Evolutionary conservation across 2,329 filamentous ascomycete genomes (phyloP).

Genomic region (Xylaria sp.): DNA sequence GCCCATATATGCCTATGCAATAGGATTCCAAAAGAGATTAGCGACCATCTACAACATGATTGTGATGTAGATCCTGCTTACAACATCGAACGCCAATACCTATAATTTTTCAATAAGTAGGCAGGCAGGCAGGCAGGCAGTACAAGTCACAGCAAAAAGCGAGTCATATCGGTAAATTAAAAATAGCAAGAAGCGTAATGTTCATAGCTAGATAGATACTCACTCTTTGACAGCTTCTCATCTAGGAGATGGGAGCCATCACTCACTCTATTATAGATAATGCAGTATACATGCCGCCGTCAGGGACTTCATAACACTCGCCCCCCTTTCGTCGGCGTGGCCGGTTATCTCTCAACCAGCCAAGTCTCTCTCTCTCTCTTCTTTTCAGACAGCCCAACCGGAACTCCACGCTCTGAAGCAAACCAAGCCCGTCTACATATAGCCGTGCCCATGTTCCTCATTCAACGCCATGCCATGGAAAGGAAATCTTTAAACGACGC

Average conservation of each 20-base stretch:
- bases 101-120: background rate
- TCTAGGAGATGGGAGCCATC: background rate
- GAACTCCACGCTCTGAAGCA: constrained; percentile 33
- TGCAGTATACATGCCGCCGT: constrained; percentile 11
- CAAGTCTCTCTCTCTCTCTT: background rate
- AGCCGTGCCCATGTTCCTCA: constrained; percentile 7
- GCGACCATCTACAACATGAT: too few species aligned
- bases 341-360: background rate
- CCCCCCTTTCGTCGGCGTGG: background rate
- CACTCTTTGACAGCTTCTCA: background rate
- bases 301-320: background rate
- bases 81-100: too few species aligned
- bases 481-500: background rate
- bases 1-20: too few species aligned
- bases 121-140: background rate
- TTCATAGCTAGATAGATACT: background rate
- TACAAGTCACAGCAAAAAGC: constrained; percentile 6
- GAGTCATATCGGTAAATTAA: background rate
- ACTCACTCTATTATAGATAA: constrained; percentile 7
- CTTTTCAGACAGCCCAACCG: constrained; percentile 1
- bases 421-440: constrained; percentile 24
- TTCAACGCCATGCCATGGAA: constrained; percentile 8
- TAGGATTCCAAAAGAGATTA: too few species aligned
- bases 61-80: too few species aligned
- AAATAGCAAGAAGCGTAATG: background rate